A percentile compares a stretch with the other conserved stretches of the same genome.
phyloP scores from a whole-genome alignment of 108 stramenopile genomes.

The Discostella stelligeroides region DNA sequence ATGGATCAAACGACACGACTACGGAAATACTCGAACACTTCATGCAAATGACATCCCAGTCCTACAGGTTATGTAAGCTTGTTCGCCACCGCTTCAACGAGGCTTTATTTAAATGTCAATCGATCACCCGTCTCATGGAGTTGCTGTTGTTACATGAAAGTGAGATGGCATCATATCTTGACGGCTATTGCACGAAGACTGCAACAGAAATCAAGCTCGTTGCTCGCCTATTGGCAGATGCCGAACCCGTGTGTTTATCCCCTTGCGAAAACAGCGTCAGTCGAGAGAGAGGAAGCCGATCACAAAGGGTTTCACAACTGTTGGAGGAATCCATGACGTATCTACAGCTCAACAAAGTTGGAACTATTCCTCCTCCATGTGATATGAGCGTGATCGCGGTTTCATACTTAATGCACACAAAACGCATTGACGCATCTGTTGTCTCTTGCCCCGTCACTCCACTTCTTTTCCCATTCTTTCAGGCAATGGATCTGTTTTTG shows the following conservation, averaged over 20 bases:
- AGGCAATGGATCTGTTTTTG: conserved; percentile 54
- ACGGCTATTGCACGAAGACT: conserved; percentile 35
- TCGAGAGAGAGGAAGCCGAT: not conserved
- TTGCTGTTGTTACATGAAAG: not conserved
- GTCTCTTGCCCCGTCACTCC: conserved; percentile 74
- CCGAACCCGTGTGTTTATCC: too few species aligned
- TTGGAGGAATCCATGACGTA: conserved; percentile 48
- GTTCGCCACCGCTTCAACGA: not conserved
- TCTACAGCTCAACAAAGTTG: conserved; percentile 13
- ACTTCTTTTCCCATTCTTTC: conserved; percentile 63
- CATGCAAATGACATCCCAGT: conserved; percentile 10
- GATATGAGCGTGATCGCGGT: conserved; percentile 61
- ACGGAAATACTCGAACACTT: conserved; percentile 13
- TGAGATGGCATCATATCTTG: conserved; percentile 19
- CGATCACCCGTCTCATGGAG: conserved; percentile 37
- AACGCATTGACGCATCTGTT: conserved; percentile 52
- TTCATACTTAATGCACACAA: conserved; percentile 63
- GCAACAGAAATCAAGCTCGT: conserved; percentile 40
- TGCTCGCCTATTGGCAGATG: conserved; percentile 2
- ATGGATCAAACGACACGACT: conserved; percentile 14
- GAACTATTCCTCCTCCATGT: conserved; percentile 13
- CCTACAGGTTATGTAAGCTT: not conserved
- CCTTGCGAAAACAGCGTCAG: too few species aligned
- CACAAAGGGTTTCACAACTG: conserved; percentile 27
- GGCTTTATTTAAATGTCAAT: conserved; percentile 12